These are phyloP conservation scores for Candida sp. DNA, from an alignment of 1,139 yeast species.

Conservation along the genomic window DNA sequence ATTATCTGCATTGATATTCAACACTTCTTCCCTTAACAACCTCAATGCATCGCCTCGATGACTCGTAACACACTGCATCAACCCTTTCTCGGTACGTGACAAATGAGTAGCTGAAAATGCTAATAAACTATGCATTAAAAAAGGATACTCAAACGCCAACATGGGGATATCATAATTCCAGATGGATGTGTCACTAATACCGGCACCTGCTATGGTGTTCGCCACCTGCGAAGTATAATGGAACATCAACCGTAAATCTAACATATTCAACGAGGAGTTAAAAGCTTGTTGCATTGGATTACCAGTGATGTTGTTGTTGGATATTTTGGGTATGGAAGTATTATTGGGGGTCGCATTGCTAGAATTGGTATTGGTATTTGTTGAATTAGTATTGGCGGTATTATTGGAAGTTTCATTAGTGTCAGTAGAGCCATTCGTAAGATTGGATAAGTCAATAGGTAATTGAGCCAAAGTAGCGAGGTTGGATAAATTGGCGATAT, in stretches of 20 bases:
- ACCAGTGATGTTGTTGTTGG: slow-evolving; percentile 20
- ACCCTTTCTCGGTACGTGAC: slow-evolving; percentile 69
- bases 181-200: slow-evolving; percentile 80
- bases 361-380: neutral
- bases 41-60: slow-evolving; percentile 88
- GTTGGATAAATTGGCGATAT: slow-evolving; percentile 37
- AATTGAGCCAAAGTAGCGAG: slow-evolving; percentile 44
- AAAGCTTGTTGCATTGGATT: slow-evolving; percentile 13
- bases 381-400: slow-evolving; percentile 3
- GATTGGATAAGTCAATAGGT: slow-evolving; percentile 38
- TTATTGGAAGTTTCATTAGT: slow-evolving; percentile 6
- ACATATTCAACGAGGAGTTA: slow-evolving; percentile 52
- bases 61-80: slow-evolving; percentile 79
- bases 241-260: slow-evolving; percentile 78
- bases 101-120: slow-evolving; percentile 93
- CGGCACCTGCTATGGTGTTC: slow-evolving; percentile 85
- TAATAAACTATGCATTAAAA: slow-evolving; percentile 84
- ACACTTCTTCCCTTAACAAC: slow-evolving; percentile 77
- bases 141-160: slow-evolving; percentile 85
- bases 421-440: slow-evolving; percentile 28
- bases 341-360: slow-evolving; percentile 2
- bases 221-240: slow-evolving; percentile 86
- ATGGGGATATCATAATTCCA: slow-evolving; percentile 89
- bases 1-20: slow-evolving; percentile 77
- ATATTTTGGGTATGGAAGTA: slow-evolving; percentile 19